Evolutionary conservation across 768 basidiomycete species (phyloP), one percentile per base, ranked within the genome.

Genomic region (Boletus coccyginus): DNA sequence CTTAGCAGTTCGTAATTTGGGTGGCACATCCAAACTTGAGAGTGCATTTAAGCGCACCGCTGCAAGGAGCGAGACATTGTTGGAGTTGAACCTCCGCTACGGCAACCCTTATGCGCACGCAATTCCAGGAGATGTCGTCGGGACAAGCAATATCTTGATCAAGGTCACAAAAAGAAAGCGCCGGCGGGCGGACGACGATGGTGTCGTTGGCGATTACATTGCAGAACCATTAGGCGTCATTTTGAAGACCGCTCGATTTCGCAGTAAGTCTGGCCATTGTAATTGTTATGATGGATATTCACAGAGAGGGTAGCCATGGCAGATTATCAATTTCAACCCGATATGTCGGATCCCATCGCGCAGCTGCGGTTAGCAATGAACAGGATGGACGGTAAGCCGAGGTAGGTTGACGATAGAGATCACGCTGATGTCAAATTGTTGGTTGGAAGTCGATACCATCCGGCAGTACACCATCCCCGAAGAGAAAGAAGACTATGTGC

Each of bases 291-390:
- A n/a, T 11, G 12, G 16, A n/a, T 35, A 7, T 49, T 55, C 45
- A 65, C 47, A 33, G 31, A n/a, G 21, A 52, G 35, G 52, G 33
- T 55, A 98, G 96, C 86, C 55, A 93, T 98, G 90, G 91, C 87
- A 39, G 96, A 98, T 70, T 97, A 85, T 68, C 94, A 97, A 71
- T 97, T 86, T 71, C 81, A 86, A 57, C 92, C 92, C 2, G 78
- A 88, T 54, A 74, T 78, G 68, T 70, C 82, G 14, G 93, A 96
- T 64, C 85, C 88, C 3, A 74, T 92, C 5, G 71, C 85, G 3
- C 75, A 83, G 55, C 73, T 98, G 52, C 85, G 91, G 5, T 62
- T 77, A 13, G 82, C 92, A 0, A 87, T 98, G 84, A 81, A 85
- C 46, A 75, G 76, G 7, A 85, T 97, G 80, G 88, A 98, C 61